These are phyloP conservation scores for Cardamine resedifolia DNA, from an alignment of 345 rosid genomes.

Conservation along the genomic window DNA sequence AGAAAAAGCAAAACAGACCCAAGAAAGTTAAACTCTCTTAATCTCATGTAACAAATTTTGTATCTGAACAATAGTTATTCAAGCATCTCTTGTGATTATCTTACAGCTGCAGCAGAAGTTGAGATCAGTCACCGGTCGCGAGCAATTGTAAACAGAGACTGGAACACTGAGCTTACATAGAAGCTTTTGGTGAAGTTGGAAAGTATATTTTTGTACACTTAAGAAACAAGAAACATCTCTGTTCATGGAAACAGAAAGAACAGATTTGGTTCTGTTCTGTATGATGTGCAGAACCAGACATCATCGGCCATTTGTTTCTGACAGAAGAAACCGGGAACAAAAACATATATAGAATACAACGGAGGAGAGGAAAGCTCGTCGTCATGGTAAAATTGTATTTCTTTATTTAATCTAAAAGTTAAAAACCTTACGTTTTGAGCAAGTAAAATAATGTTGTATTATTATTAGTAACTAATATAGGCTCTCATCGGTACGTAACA, in stretches of 20 bases:
- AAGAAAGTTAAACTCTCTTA: slow-evolving; percentile 51
- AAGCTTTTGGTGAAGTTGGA: slow-evolving; percentile 26
- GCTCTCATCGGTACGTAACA: too few species aligned
- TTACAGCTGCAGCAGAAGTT: slow-evolving; percentile 34
- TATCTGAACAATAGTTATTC: background rate
- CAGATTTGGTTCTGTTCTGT: slow-evolving; percentile 10
- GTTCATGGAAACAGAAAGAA: slow-evolving; percentile 18
- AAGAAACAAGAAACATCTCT: background rate
- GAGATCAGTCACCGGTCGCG: slow-evolving; percentile 7
- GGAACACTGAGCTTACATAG: slow-evolving; percentile 5
- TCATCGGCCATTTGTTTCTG: slow-evolving; percentile 22
- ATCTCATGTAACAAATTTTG: background rate
- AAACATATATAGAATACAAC: slow-evolving; percentile 14
- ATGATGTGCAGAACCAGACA: slow-evolving; percentile 12
- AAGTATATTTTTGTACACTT: slow-evolving; percentile 28
- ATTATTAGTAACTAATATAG: slow-evolving; percentile 4
- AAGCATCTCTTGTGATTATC: slow-evolving; percentile 1
- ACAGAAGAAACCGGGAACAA: background rate
- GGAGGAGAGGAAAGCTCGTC: slow-evolving; percentile 29
- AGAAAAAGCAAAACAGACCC: slow-evolving; percentile 62
- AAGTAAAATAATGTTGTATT: slow-evolving; percentile 5
- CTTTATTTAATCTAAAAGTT: background rate
- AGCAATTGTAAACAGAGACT: slow-evolving; percentile 23
- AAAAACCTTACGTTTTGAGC: background rate
- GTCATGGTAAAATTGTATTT: background rate